Evolutionary conservation across 768 basidiomycete genomes (phyloP), one percentile per base, ranked within the genome.

Genomic region (Postia placenta): DNA sequence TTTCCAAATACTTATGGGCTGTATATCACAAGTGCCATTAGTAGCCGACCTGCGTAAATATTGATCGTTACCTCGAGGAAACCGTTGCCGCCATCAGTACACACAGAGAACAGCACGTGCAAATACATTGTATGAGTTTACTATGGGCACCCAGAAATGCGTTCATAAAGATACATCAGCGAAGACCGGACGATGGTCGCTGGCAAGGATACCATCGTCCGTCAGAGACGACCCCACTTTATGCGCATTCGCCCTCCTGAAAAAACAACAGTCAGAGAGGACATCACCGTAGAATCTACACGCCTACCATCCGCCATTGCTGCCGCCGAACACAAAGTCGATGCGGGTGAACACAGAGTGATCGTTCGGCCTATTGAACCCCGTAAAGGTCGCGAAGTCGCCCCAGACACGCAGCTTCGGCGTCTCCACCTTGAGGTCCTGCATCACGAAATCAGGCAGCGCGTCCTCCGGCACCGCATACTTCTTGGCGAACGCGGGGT

Each of bases 111-210:
- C n/a, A n/a, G n/a, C n/a, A n/a, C n/a, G n/a, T n/a, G n/a, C n/a
- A n/a, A n/a, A n/a, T n/a, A n/a, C n/a, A n/a, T n/a, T n/a, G n/a
- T n/a, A n/a, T n/a, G n/a, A n/a, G n/a, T n/a, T n/a, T n/a, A n/a
- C n/a, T n/a, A n/a, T n/a, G n/a, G n/a, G n/a, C n/a, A n/a, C n/a
- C n/a, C n/a, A n/a, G n/a, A n/a, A n/a, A n/a, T n/a, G n/a, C n/a
- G n/a, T n/a, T n/a, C n/a, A n/a, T n/a, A n/a, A n/a, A n/a, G n/a
- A n/a, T n/a, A 46, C 45, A 24, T 46, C 30, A 30, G 65, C 68
- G 52, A 78, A 74, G 7, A 79, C 75, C 2, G 75, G 79, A 0
- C 79, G 72, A 56, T 81, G 79, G 56, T 81, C 79, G 50, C 79
- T 81, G 5, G 71, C 71, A 44, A 78, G 65, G 15, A 75, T 56